phyloP scores from a whole-genome alignment of 208 protist species.

The Crithidia acanthocephali region DNA sequence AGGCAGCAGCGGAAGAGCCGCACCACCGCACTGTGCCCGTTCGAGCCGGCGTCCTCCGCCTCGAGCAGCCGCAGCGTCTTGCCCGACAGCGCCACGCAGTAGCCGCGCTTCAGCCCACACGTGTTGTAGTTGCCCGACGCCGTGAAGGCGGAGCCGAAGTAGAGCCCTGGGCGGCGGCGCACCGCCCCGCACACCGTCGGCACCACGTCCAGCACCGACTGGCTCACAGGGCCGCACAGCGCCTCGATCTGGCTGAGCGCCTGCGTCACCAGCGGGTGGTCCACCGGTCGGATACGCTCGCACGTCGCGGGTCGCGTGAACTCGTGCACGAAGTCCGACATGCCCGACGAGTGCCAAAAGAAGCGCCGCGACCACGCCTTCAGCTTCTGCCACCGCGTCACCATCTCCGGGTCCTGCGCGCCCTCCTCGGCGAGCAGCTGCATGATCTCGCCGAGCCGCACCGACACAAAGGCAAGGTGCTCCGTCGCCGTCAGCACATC shows the following conservation, averaged over 20 bases:
- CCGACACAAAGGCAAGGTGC: conserved; percentile 46
- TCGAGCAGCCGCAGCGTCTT: conserved; percentile 57
- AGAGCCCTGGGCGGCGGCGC: conserved; percentile 9
- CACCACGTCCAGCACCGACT: conserved; percentile 18
- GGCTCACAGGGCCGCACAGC: conserved; percentile 23
- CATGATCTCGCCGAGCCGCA: conserved; percentile 34
- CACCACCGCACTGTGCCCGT: conserved; percentile 39
- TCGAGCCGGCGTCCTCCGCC: conserved; percentile 24
- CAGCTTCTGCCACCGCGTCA: conserved; percentile 29
- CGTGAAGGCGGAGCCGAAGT: conserved; percentile 25
- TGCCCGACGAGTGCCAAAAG: conserved; percentile 47
- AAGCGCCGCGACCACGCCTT: conserved; percentile 24
- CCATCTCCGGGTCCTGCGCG: neutral
- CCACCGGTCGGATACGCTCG: conserved; percentile 46
- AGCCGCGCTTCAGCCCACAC: conserved; percentile 24
- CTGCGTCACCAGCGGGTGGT: conserved; percentile 40
- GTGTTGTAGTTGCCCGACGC: conserved; percentile 12
- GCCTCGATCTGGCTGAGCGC: conserved; percentile 23
- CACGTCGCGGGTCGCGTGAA: conserved; percentile 45
- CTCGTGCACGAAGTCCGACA: conserved; percentile 64
- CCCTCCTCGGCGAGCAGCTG: conserved; percentile 12
- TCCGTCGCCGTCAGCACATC: conserved; percentile 35
- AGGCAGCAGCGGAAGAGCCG: conserved; percentile 51
- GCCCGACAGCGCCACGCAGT: conserved; percentile 62
- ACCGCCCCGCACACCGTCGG: conserved; percentile 23